Evolutionary conservation across 2,329 filamentous ascomycete species (phyloP).

Genomic region (Lasiodiplodia theobromae): DNA sequence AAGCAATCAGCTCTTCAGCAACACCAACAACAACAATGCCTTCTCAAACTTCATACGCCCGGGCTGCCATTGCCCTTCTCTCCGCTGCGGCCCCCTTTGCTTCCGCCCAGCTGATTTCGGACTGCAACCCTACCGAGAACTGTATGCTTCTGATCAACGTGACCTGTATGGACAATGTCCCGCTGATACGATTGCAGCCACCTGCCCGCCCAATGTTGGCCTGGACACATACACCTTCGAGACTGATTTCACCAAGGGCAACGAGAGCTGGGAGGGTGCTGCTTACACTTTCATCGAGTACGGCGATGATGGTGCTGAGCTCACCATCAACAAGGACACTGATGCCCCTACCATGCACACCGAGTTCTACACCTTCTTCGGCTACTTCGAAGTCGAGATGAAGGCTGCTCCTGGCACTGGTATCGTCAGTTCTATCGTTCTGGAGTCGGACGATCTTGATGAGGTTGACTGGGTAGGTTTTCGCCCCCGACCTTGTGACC

Average conservation of each 20-base stretch:
- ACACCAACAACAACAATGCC: conserved; percentile 1
- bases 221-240: conserved; percentile 56
- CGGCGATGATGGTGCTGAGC: conserved; percentile 67
- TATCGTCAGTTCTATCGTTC: conserved; percentile 31
- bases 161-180: neutral
- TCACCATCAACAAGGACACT: conserved; percentile 71
- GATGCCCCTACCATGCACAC: conserved; percentile 64
- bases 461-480: conserved; percentile 34
- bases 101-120: conserved; percentile 72
- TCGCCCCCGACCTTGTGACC: neutral
- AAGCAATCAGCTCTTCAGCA: neutral
- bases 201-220: conserved; percentile 52
- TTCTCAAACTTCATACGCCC: conserved; percentile 8
- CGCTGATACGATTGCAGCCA: conserved; percentile 27
- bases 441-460: conserved; percentile 33
- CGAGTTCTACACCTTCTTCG: conserved; percentile 36
- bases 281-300: conserved; percentile 66
- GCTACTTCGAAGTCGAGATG: conserved; percentile 34
- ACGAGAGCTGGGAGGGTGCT: conserved; percentile 67
- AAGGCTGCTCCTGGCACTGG: conserved; percentile 33
- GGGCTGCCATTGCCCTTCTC: conserved; percentile 24
- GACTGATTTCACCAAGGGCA: conserved; percentile 56
- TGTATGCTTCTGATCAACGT: conserved; percentile 52
- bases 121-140: conserved; percentile 75
- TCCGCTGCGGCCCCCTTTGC: conserved; percentile 15